phyloP scores from a whole-genome alignment of 805 yeast genomes.

The Kazachstania africana region DNA sequence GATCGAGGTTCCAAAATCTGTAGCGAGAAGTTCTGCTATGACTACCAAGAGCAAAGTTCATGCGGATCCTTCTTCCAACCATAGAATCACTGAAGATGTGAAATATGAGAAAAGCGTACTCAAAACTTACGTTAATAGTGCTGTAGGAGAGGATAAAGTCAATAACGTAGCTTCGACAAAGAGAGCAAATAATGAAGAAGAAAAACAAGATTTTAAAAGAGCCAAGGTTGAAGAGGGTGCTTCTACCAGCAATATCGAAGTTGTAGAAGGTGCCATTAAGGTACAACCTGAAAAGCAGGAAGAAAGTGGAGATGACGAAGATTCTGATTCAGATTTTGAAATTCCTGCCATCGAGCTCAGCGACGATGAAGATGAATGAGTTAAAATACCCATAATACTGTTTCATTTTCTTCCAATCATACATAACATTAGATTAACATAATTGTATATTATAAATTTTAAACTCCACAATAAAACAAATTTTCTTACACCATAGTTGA shows the following conservation, averaged over 20 bases:
- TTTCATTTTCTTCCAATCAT: too few species aligned
- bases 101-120: too few species aligned
- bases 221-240: neutral
- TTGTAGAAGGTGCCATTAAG: neutral
- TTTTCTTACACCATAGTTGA: constrained; percentile 7
- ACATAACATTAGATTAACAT: too few species aligned
- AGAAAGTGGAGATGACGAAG: constrained; percentile 10
- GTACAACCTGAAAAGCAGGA: constrained; percentile 4
- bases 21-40: too few species aligned
- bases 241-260: neutral
- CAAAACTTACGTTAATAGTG: neutral
- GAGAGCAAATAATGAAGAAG: constrained; percentile 2
- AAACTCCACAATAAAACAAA: too few species aligned
- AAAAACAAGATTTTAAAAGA: neutral
- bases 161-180: too few species aligned
- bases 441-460: too few species aligned
- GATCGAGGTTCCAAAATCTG: too few species aligned
- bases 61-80: too few species aligned
- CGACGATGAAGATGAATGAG: constrained; percentile 10
- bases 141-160: constrained; percentile 3
- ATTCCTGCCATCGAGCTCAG: constrained; percentile 19
- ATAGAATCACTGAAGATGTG: too few species aligned
- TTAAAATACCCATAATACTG: neutral
- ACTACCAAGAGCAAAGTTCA: too few species aligned
- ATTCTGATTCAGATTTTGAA: constrained; percentile 22